Evolutionary conservation across 2,329 filamentous ascomycete genomes (phyloP).

Genomic region (Apiospora phragmitis): DNA sequence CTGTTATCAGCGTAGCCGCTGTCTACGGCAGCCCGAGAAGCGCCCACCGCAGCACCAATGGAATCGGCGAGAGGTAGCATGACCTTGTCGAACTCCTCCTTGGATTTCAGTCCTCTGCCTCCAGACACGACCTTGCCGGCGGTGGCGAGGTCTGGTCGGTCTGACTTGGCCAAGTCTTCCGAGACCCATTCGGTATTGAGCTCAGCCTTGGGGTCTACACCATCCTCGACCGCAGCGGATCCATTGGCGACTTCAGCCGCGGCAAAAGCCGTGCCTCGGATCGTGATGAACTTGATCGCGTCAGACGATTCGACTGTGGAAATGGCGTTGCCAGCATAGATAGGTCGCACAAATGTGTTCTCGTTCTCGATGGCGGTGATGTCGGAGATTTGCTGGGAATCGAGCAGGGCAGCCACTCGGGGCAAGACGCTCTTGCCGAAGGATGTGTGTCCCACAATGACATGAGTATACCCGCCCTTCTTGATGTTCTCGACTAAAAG

Average conservation of each 20-base stretch:
- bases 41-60: conserved; percentile 92
- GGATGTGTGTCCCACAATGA: conserved; percentile 87
- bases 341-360: conserved; percentile 92
- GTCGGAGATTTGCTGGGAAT: conserved; percentile 92
- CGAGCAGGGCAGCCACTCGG: conserved; percentile 85
- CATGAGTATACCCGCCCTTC: conserved; percentile 89
- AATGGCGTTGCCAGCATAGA: conserved; percentile 97
- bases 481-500: conserved; percentile 95
- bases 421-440: conserved; percentile 97
- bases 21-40: conserved; percentile 92
- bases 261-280: conserved; percentile 90
- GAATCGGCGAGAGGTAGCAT: conserved; percentile 92
- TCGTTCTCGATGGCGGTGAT: conserved; percentile 84
- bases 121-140: conserved; percentile 89
- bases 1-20: conserved; percentile 98
- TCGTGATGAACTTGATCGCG: conserved; percentile 82
- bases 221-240: conserved; percentile 75
- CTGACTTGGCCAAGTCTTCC: conserved; percentile 89
- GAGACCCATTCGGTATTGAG: conserved; percentile 84
- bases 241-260: conserved; percentile 70
- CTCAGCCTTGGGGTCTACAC: conserved; percentile 78
- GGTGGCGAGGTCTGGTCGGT: conserved; percentile 91
- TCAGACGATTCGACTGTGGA: conserved; percentile 92
- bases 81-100: conserved; percentile 92
- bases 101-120: conserved; percentile 92